Percentiles rank a stretch among this genome's conserved stretches.
phyloP scores from a whole-genome alignment of 495 filamentous ascomycete genomes.

The Trypethelium eluteriae region DNA sequence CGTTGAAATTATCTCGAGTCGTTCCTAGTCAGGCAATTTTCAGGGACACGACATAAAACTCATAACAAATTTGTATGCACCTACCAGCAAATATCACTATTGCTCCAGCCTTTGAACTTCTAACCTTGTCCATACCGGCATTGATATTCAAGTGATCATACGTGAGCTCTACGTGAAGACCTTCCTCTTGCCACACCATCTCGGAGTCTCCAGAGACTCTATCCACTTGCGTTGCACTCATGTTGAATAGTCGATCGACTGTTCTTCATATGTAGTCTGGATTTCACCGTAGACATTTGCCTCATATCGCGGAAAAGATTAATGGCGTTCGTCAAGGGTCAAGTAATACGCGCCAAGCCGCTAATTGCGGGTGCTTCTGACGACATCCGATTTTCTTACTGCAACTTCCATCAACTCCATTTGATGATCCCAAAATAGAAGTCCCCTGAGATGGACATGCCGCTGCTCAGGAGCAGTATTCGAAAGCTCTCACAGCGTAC shows the following conservation, averaged over 20 bases:
- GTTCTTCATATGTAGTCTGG: background rate
- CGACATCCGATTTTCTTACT: background rate
- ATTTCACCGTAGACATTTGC: too few relatives aligned
- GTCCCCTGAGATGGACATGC: background rate
- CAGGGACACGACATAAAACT: slow-evolving; percentile 18
- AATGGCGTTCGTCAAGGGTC: background rate
- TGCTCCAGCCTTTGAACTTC: slow-evolving; percentile 74
- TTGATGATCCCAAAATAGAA: background rate
- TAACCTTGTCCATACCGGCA: slow-evolving; percentile 56
- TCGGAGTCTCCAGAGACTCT: slow-evolving; percentile 9
- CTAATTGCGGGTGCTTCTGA: background rate
- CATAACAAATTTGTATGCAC: slow-evolving; percentile 13
- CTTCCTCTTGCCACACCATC: slow-evolving; percentile 30
- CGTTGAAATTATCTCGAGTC: slow-evolving; percentile 74
- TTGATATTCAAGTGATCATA: slow-evolving; percentile 52
- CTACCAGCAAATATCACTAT: slow-evolving; percentile 79
- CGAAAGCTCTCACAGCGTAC: background rate
- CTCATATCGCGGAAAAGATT: background rate
- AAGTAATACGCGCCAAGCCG: background rate
- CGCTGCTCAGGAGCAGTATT: background rate
- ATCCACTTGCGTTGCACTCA: background rate
- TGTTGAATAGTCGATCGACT: background rate
- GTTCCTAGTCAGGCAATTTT: slow-evolving; percentile 50
- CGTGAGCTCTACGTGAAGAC: slow-evolving; percentile 57
- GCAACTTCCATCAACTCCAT: background rate